Evolutionary conservation across 2,329 filamentous ascomycete genomes (phyloP), one percentile per base, ranked within the genome.

Genomic region (Fusarium xyrophilum): DNA sequence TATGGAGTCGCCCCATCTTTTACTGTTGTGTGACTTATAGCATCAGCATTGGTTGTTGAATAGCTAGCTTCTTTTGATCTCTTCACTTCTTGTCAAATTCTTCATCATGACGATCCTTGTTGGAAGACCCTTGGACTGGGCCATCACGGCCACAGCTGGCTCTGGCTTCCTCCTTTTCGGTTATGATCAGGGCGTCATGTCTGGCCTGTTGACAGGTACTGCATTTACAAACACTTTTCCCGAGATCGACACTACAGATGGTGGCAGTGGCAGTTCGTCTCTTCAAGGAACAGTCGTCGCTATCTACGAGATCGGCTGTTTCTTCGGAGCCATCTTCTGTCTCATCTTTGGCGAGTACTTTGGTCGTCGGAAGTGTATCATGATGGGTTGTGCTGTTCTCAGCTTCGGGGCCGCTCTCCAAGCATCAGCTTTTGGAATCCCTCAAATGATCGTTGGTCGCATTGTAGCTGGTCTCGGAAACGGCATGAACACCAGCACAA

Each of bases 301-400:
- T 27, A 81, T 82, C n/a, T 83, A 83, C 59, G 80, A 83, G 62
- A 76, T 83, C 25, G 84, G 83, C 3, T 84, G 82, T 64, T 83
- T 83, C 71, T 75, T 83, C 19, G 81, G 82, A 35, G 79, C 83
- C 43, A 77, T 84, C 56, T 76, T 79, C 56, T 76, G 74, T 30
- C 71, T 76, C 56, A 73, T 72, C 60, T 78, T 80, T 10, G 82
- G 83, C 13, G 83, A 85, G 65, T 75, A 69, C 27, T 70, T 85
- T 14, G 83, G 83, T 23, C 78, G 83, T 63, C 76, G 66, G 56
- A 76, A 60, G 72, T 79, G 63, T 73, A 84, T 74, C 62, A 68
- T 82, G 56, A 52, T 82, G 19, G 82, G 81, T 0, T 79, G 78
- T 27, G 65, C 76, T 12, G 72, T 82, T 38, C 78, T 82, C 25